Conservation (phyloP, 768 basidiomycete genomes). For the Exsudoporus frostii region DNA sequence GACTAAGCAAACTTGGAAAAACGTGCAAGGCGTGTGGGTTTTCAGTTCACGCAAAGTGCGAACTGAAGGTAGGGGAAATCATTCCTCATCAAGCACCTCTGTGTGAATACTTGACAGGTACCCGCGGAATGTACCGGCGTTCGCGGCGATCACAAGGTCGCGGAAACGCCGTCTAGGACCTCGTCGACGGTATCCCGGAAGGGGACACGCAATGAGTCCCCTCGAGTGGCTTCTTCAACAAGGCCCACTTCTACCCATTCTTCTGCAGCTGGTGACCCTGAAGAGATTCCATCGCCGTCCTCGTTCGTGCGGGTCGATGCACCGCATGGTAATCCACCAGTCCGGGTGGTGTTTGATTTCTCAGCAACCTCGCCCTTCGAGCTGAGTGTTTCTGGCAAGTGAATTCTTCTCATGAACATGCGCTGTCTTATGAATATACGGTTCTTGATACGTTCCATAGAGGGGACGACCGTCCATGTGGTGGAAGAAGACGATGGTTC, state of each 20-base stretch:
- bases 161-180: slow-evolving; percentile 29
- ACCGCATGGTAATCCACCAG: slow-evolving; percentile 42
- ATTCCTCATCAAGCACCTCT: background rate
- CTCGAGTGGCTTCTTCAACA: slow-evolving; percentile 3
- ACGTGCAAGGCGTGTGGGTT: slow-evolving; percentile 76
- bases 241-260: slow-evolving; percentile 4
- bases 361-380: slow-evolving; percentile 75
- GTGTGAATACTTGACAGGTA: slow-evolving; percentile 42
- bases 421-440: slow-evolving; percentile 2
- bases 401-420: slow-evolving; percentile 7
- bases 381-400: slow-evolving; percentile 59
- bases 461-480: slow-evolving; percentile 61
- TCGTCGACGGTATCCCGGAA: slow-evolving; percentile 35
- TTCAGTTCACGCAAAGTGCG: slow-evolving; percentile 82
- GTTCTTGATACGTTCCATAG: slow-evolving; percentile 35
- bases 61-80: slow-evolving; percentile 60
- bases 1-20: slow-evolving; percentile 82
- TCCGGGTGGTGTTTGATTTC: slow-evolving; percentile 73
- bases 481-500: slow-evolving; percentile 82
- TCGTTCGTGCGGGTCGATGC: slow-evolving; percentile 49
- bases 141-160: slow-evolving; percentile 25
- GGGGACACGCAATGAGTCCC: slow-evolving; percentile 23
- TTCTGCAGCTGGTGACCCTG: slow-evolving; percentile 4
- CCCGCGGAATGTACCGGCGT: slow-evolving; percentile 61
- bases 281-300: slow-evolving; percentile 47